phyloP scores from a whole-genome alignment of 441 rosid species.

The Syzygium malaccense region DNA sequence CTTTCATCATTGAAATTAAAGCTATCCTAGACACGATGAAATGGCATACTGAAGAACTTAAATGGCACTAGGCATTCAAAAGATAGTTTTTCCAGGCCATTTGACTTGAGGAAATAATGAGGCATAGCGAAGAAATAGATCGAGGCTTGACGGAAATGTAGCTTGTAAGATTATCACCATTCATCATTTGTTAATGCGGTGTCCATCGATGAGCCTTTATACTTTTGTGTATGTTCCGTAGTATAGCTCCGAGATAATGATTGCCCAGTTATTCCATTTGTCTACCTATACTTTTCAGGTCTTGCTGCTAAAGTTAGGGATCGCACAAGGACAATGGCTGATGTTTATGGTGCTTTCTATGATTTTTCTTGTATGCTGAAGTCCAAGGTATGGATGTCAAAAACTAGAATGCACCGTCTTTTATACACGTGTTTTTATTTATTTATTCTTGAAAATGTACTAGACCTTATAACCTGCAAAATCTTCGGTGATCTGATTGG shows the following conservation, averaged over 20 bases:
- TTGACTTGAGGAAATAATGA: not conserved
- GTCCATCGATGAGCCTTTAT: not conserved
- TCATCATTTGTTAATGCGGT: not conserved
- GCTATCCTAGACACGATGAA: not conserved
- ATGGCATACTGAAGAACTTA: not conserved
- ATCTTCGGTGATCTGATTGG: not conserved
- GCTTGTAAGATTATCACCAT: not conserved
- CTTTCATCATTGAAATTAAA: not conserved
- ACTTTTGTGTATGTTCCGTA: not conserved
- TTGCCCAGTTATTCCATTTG: not conserved
- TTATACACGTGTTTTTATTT: not conserved
- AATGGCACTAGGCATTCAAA: not conserved
- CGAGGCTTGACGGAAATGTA: not conserved
- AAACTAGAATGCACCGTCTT: not conserved
- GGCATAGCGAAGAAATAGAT: not conserved
- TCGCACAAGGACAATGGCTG: slow-evolving; percentile 75
- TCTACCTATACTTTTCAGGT: slow-evolving; percentile 30
- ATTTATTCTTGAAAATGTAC: not conserved
- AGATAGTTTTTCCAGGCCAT: not conserved
- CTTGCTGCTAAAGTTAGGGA: slow-evolving; percentile 79
- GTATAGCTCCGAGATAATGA: not conserved
- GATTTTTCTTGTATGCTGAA: slow-evolving; percentile 76
- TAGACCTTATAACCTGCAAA: not conserved
- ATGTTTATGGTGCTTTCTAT: slow-evolving; percentile 86
- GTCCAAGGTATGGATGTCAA: slow-evolving; percentile 44